phyloP scores from a whole-genome alignment of 805 yeast genomes.

The Yarrowia phangngaensis region DNA sequence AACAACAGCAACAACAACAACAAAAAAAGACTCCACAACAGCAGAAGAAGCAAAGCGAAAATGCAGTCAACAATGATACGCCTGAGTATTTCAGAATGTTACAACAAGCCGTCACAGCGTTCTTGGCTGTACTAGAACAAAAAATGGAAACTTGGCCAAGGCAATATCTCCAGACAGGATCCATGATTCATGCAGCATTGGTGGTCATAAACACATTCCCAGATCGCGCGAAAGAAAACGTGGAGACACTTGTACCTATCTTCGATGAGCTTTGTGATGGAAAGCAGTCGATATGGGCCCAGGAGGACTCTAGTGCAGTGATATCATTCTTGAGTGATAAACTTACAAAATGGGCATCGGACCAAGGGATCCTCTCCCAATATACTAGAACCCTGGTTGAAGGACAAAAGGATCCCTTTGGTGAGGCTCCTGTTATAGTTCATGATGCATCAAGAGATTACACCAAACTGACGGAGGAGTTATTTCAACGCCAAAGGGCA shows the following conservation, averaged over 20 bases:
- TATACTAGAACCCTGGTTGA: slow-evolving; percentile 9
- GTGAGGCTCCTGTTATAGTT: not conserved
- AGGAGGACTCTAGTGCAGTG: not conserved
- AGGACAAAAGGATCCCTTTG: not conserved
- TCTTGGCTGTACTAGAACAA: not conserved
- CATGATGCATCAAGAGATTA: not conserved
- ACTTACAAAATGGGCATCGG: slow-evolving; percentile 15
- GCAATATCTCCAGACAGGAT: not conserved
- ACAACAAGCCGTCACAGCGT: not conserved
- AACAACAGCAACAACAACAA: not conserved
- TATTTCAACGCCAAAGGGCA: not conserved
- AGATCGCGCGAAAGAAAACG: not conserved
- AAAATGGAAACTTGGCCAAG: not conserved
- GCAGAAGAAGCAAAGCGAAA: not conserved
- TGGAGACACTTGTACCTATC: slow-evolving; percentile 1
- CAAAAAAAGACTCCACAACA: not conserved
- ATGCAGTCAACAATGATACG: not conserved
- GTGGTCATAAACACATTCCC: not conserved
- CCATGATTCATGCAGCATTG: not conserved
- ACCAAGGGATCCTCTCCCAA: slow-evolving; percentile 2
- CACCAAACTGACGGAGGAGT: not conserved
- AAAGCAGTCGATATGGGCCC: slow-evolving; percentile 2
- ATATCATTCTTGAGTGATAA: slow-evolving; percentile 3
- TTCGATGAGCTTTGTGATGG: not conserved
- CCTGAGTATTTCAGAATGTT: not conserved